phyloP scores from a whole-genome alignment of 495 filamentous ascomycete species.

The Talaromyces ruber region DNA sequence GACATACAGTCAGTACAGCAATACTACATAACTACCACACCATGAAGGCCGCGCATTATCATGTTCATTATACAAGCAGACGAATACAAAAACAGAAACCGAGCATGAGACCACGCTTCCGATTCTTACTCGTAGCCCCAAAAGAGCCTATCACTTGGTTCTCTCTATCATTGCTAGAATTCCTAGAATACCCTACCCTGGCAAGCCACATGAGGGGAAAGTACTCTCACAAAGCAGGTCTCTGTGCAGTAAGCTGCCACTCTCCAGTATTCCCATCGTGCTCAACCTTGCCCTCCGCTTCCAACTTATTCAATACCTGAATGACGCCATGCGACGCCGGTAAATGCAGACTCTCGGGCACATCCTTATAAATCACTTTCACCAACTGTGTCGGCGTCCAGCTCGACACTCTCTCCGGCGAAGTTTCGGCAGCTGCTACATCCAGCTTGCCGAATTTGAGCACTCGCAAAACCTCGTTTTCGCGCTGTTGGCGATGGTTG shows the following conservation, averaged over 20 bases:
- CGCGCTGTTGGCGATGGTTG: slow-evolving; percentile 65
- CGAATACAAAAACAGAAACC: background rate
- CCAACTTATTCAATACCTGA: slow-evolving; percentile 62
- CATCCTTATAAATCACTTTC: slow-evolving; percentile 71
- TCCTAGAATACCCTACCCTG: background rate
- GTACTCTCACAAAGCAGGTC: slow-evolving; percentile 19
- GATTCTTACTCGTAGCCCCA: background rate
- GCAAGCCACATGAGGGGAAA: background rate
- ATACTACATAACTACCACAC: background rate
- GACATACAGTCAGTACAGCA: no score
- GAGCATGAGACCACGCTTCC: background rate
- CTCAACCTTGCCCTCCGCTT: slow-evolving; percentile 53
- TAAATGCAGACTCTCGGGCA: slow-evolving; percentile 63
- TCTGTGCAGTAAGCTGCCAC: slow-evolving; percentile 41
- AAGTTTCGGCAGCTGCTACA: slow-evolving; percentile 14
- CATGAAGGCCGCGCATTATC: background rate
- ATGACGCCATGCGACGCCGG: slow-evolving; percentile 62
- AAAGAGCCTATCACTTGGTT: background rate
- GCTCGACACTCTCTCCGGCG: slow-evolving; percentile 17
- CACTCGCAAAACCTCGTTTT: slow-evolving; percentile 70
- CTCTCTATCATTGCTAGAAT: background rate
- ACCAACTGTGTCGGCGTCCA: slow-evolving; percentile 79
- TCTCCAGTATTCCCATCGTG: slow-evolving; percentile 35
- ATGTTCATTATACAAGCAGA: background rate
- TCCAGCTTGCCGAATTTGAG: slow-evolving; percentile 38